Base-by-base conservation (phyloP, 1,284 basidiomycete species). In the Kalmanozyma brasiliensis region DNA sequence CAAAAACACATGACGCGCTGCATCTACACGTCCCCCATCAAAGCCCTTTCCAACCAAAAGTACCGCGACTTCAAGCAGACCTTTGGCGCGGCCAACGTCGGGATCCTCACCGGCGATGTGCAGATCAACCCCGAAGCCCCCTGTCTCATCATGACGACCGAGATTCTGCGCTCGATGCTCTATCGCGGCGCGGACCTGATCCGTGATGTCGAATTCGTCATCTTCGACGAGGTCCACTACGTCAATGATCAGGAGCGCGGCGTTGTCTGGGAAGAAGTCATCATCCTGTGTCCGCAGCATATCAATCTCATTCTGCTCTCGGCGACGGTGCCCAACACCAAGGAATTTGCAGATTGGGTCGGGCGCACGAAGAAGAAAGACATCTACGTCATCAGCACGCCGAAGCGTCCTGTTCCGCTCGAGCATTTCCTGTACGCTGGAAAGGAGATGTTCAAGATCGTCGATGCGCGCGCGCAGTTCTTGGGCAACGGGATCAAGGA, bases 251-350 rank as follows among this genome's bases (percentile, higher is more conserved):
- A 93, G 16, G 96, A 99, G 93, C 87, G 96, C 79, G 96, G 96
- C 48, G 96, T 99, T 10, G 96, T 99, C 14, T 99, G 96, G 96
- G 96, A 99, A 83, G 96, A 99, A 84, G 96, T 98, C 30, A 99
- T 99, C 72, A 99, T 99, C 33, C 60, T 82, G 1, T 75, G 76
- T 24, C 79, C 80, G 6, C 65, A 73, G 49, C 79, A 82, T 51
- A 73, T 81, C 62, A 82, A 74, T 52, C 58, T 81, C 7, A 80
- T 99, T 57, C 85, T 99, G 29, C 86, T 99, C 14, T 98, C 95
- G 3, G 96, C 96, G 0, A 99, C 96, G 0, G 96, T 99, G 0
- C 95, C 96, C 3, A 99, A 99, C 80, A 93, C 94, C 2, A 93
- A 91, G 77, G 96, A 98, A 80, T 99, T 98, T 81, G 96, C 96